These are phyloP conservation scores for Apophysomyces sp. DNA, from an alignment of 371 early-diverging fungal species.

Conservation along the genomic window DNA sequence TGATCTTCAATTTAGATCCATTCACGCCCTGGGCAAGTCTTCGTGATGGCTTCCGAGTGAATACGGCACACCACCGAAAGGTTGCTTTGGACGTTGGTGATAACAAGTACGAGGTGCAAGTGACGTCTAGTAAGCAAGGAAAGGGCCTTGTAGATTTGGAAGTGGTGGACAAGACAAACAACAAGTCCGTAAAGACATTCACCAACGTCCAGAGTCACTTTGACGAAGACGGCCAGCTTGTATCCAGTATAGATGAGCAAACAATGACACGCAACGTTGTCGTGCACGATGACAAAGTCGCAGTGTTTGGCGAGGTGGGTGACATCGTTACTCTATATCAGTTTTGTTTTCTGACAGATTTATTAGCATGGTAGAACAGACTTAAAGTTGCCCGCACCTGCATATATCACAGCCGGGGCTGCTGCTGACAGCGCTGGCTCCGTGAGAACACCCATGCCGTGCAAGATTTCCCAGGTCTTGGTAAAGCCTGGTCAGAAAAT, in stretches of 20 bases:
- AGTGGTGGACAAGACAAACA: constrained; percentile 18
- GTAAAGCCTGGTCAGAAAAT: constrained; percentile 82
- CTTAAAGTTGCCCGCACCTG: constrained; percentile 63
- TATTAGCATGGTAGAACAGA: constrained; percentile 53
- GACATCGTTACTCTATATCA: not conserved
- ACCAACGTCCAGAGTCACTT: constrained; percentile 24
- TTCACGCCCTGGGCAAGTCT: constrained; percentile 62
- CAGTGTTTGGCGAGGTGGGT: constrained; percentile 65
- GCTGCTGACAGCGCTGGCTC: constrained; percentile 62
- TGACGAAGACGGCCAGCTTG: constrained; percentile 46
- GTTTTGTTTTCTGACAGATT: not conserved
- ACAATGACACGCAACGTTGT: constrained; percentile 60
- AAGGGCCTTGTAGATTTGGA: constrained; percentile 27
- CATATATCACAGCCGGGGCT: constrained; percentile 47
- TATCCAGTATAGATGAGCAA: constrained; percentile 62
- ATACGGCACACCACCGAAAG: constrained; percentile 44
- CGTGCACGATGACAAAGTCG: constrained; percentile 55
- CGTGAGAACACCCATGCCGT: constrained; percentile 94
- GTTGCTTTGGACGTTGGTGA: constrained; percentile 29
- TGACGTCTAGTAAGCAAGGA: constrained; percentile 14
- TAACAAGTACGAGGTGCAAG: constrained; percentile 27
- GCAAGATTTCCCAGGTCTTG: constrained; percentile 89
- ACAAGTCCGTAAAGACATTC: constrained; percentile 25
- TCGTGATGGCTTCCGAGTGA: constrained; percentile 57
- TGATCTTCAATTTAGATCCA: constrained; percentile 32